Conservation (phyloP, 176 grass and related monocot genomes). For the Typha latifolia region DNA sequence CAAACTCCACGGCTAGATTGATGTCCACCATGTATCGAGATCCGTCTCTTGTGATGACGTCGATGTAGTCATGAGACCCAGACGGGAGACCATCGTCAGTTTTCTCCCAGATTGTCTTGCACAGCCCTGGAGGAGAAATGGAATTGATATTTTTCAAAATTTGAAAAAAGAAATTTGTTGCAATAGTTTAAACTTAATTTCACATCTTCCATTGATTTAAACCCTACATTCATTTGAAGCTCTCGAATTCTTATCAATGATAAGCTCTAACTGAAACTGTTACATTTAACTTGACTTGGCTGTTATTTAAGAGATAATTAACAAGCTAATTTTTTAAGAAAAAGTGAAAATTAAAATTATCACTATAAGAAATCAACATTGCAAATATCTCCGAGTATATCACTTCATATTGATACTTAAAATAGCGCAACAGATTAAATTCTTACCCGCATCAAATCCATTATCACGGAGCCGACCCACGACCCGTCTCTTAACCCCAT, state of each 20-base stretch:
- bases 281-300: no score
- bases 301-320: no score
- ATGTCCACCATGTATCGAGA: slow-evolving; percentile 66
- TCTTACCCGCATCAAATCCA: slow-evolving; percentile 56
- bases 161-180: no score
- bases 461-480: slow-evolving; percentile 26
- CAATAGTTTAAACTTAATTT: no score
- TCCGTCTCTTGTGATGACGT: slow-evolving; percentile 14
- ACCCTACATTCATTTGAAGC: no score
- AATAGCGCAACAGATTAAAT: not conserved
- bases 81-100: slow-evolving; percentile 15
- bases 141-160: not conserved
- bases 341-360: not conserved
- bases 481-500: slow-evolving; percentile 23
- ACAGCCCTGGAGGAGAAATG: slow-evolving; percentile 35
- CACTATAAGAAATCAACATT: not conserved
- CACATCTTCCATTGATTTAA: no score
- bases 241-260: no score
- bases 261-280: no score
- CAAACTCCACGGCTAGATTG: slow-evolving; percentile 47
- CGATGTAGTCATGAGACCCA: slow-evolving; percentile 51
- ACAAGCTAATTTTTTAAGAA: no score
- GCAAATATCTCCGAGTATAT: not conserved
- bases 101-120: slow-evolving; percentile 55
- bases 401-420: not conserved